Evolutionary conservation across 169 alveolate genomes (phyloP), one percentile per base, ranked within the genome.

Genomic region (Plasmodium gonderi): DNA sequence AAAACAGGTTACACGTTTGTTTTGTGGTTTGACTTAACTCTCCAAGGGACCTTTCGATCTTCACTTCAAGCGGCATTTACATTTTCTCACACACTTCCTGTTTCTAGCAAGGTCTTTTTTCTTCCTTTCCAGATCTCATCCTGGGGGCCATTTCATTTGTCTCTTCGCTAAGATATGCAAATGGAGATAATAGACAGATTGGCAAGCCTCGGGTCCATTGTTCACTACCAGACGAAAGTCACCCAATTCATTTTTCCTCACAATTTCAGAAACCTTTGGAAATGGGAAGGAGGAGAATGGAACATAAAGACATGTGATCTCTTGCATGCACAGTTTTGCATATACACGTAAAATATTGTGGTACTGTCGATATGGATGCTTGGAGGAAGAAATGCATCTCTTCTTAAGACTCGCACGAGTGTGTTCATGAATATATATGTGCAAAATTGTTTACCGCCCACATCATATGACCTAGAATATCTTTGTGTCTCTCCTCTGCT

Each of bases 171-270:
- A 20, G 67, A 97, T 95, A 74, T 97, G 98, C 75, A 97, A 44
- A 92, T 98, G 99, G 4, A 98, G 82, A 90, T 98, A 98, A 82
- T 95, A 98, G 9, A 98, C 98, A 67, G 98, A 85, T 90, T 98
- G 98, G 23, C 97, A 96, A 60, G 97, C 99, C 65, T 93, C 85
- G n/a, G 97, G 96, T 17, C 99, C 99, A 80, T 97, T 97, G 90
- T 98, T 98, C n/a, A 98, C 95, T 1, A 98, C 98, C 60, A 98
- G 90, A 80, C 99, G 96, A 78, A 91, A 98, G 40, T 98, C 99
- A 14, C 98, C 98, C 9, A 97, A 67, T 54, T 96, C 92, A 65
- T 96, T 95, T 78, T 95, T 80, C 42, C 89, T 94, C 29, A 98
- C 99, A 11, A 98, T 96, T 51, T 97, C 93, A 3, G 98, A 96